Conservation (phyloP, 306 rosid species). For the Cucurbita pepo region DNA sequence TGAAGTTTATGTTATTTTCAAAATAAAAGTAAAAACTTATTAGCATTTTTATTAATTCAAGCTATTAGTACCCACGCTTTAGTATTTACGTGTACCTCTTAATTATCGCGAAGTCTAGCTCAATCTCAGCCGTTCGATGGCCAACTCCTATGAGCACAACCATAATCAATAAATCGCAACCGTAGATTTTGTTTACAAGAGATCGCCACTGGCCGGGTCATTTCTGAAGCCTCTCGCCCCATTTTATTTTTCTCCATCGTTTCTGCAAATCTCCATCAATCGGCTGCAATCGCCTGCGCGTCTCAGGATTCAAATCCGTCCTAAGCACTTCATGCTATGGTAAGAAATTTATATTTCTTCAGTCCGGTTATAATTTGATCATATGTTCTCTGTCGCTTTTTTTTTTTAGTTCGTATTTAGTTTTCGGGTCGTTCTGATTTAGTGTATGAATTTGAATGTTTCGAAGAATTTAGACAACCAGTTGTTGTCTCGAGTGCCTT, state of each 20-base stretch:
- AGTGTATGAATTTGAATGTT: not conserved
- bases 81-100: slow-evolving; percentile 12
- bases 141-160: not conserved
- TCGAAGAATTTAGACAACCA: not conserved
- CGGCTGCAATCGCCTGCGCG: slow-evolving; percentile 1
- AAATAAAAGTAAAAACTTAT: no score
- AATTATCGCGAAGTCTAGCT: not conserved
- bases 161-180: not conserved
- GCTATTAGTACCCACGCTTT: not conserved
- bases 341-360: slow-evolving; percentile 6
- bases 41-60: no score
- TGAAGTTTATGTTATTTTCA: no score
- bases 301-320: not conserved
- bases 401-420: not conserved
- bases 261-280: not conserved
- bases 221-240: not conserved
- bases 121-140: slow-evolving; percentile 5
- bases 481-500: not conserved
- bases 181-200: slow-evolving; percentile 5
- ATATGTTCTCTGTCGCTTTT: no score
- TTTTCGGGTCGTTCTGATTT: not conserved
- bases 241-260: not conserved
- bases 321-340: slow-evolving; percentile 16
- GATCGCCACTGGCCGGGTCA: not conserved
- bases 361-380: not conserved